Conservation (phyloP, 2,329 filamentous ascomycete species). For the Alternaria panax region DNA sequence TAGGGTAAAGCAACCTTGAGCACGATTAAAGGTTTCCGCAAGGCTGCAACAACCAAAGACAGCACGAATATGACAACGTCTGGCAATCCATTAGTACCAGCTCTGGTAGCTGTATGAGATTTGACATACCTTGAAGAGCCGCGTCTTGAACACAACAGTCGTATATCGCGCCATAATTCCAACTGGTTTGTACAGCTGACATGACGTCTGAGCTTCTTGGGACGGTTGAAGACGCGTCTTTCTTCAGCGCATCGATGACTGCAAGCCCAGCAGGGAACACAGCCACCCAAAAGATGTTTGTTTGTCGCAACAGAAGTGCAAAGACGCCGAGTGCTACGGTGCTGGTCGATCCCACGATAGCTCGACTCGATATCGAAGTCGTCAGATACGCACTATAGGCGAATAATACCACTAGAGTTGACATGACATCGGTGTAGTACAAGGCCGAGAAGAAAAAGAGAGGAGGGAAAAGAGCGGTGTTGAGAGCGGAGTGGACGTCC, state of each 20-base stretch:
- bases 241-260: constrained; percentile 40
- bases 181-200: constrained; percentile 24
- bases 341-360: constrained; percentile 19
- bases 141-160: constrained; percentile 36
- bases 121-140: constrained; percentile 30
- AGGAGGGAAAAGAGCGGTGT: constrained; percentile 84
- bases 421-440: constrained; percentile 93
- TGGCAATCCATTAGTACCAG: constrained; percentile 16
- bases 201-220: neutral
- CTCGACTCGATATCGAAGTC: constrained; percentile 18
- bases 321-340: constrained; percentile 65
- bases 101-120: no score
- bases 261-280: constrained; percentile 71
- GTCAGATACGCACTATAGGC: constrained; percentile 65
- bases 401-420: constrained; percentile 75
- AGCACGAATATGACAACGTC: constrained; percentile 52
- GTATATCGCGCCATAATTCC: constrained; percentile 31
- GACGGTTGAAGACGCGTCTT: constrained; percentile 6
- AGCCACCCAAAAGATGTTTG: constrained; percentile 95
- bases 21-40: constrained; percentile 53
- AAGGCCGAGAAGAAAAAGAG: constrained; percentile 95
- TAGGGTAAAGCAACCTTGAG: constrained; percentile 58
- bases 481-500: constrained; percentile 70
- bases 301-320: constrained; percentile 83
- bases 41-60: constrained; percentile 68